Percentiles rank a stretch among this genome's conserved stretches.
These are phyloP conservation scores for Colletotrichum endophyticum DNA, from an alignment of 2,329 filamentous ascomycete species.

Conservation along the genomic window DNA sequence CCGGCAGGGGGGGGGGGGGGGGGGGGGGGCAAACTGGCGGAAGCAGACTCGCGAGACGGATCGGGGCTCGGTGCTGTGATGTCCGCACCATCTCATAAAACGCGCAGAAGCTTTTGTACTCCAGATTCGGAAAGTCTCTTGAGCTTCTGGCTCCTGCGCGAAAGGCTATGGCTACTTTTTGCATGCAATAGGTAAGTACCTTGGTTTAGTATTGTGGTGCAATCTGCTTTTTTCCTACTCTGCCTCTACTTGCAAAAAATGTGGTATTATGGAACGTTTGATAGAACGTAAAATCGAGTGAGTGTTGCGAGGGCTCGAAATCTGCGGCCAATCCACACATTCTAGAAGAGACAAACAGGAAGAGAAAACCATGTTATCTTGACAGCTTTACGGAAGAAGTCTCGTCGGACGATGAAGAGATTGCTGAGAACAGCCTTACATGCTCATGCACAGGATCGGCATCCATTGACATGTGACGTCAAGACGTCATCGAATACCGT, in stretches of 20 bases:
- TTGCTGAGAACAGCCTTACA: background rate
- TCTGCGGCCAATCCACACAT: background rate
- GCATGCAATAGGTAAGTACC: background rate
- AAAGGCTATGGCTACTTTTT: background rate
- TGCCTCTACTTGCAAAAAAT: background rate
- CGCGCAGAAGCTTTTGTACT: background rate
- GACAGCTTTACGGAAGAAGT: background rate
- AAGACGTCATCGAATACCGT: background rate
- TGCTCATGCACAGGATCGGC: background rate
- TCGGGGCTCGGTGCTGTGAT: background rate
- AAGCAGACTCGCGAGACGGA: background rate
- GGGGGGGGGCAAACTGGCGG: background rate
- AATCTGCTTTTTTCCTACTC: background rate
- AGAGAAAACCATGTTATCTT: background rate
- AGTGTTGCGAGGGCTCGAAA: background rate
- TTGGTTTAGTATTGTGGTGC: background rate
- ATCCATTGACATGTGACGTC: background rate
- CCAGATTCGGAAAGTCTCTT: fast-evolving
- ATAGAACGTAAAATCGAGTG: background rate
- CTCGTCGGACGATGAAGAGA: fast-evolving
- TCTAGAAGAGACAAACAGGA: background rate
- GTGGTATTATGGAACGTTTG: background rate
- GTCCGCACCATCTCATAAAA: background rate
- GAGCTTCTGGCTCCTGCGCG: background rate
- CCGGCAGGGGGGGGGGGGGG: background rate